Evolutionary conservation across 805 yeast genomes (phyloP), one percentile per base, ranked within the genome.

Genomic region (Starmera dryadoides): DNA sequence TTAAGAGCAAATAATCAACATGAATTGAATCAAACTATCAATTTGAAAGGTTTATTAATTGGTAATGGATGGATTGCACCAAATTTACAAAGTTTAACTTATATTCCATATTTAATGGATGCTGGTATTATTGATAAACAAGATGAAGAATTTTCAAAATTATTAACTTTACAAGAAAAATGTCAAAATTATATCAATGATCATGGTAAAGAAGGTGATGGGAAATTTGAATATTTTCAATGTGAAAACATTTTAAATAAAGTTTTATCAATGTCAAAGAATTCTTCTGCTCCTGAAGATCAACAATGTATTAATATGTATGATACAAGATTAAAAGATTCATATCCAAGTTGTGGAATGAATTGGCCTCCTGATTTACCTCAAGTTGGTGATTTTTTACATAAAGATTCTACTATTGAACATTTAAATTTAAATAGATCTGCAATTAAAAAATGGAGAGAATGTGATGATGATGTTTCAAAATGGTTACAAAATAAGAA

Each of bases 41-140:
- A 79, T 40, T 58, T 89, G 41, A 67, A 73, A 43, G 93, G 91
- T 0, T 56, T 87, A 8, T 47, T 88, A 45, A 81, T 93, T 42
- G 96, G 96, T 14, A 91, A 91, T 61, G 97, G 96, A 1, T 91
- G 96, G 95, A 77, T 89, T 12, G 89, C 87, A 35, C 97, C 98
- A 2, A 75, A 80, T 45, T 72, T 75, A 33, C 98, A 93, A 64
- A 80, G 91, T 38, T 67, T 86, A 43, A 77, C 95, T 15, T 86
- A 82, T 49, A 60, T 85, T 28, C 94, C 94, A 2, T 88, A 75
- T 58, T 71, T 84, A 0, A 46, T 77, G 20, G 70, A 78, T 16
- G 69, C 75, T 14, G 81, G 79, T 0, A 46, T 91, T 4, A 60
- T 91, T 16, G 52, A 64, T 18, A 47, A 58, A 4, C 50, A 51